Evolutionary conservation across 2,329 filamentous ascomycete species (phyloP).

Genomic region (Exutisphaerella laricina): DNA sequence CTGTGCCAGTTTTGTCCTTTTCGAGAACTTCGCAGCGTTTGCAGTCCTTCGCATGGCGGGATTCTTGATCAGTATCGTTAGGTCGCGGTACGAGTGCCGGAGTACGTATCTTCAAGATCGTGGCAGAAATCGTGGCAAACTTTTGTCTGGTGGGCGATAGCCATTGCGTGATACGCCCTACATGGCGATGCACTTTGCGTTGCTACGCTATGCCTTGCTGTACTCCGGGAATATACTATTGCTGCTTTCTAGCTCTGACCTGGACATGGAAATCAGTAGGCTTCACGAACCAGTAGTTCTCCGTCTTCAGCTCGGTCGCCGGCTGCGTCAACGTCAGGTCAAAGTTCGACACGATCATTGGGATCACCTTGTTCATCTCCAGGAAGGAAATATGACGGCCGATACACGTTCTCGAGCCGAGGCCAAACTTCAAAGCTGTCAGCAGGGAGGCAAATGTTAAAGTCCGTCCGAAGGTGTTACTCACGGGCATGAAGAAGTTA

Average conservation of each 20-base stretch:
- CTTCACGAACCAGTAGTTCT: constrained; percentile 18
- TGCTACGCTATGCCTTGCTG: too few relatives aligned
- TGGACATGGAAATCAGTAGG: constrained; percentile 16
- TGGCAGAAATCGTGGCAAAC: too few relatives aligned
- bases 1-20: constrained; percentile 51
- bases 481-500: constrained; percentile 13
- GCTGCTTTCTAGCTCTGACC: constrained; percentile 4
- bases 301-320: constrained; percentile 4
- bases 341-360: constrained; percentile 27
- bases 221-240: too few relatives aligned
- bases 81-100: too few relatives aligned
- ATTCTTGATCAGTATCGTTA: too few relatives aligned
- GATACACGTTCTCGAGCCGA: constrained; percentile 34
- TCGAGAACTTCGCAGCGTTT: constrained; percentile 50
- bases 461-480: too few relatives aligned
- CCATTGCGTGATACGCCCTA: too few relatives aligned
- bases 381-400: constrained; percentile 29
- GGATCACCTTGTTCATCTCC: constrained; percentile 32
- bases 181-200: too few relatives aligned
- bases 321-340: constrained; percentile 11
- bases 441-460: too few relatives aligned
- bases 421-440: constrained; percentile 27
- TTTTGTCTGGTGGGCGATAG: too few relatives aligned
- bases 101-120: too few relatives aligned
- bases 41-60: constrained; percentile 54